Evolutionary conservation across 2,329 filamentous ascomycete genomes (phyloP).

Genomic region (Neopestalotiopsis clavispora): DNA sequence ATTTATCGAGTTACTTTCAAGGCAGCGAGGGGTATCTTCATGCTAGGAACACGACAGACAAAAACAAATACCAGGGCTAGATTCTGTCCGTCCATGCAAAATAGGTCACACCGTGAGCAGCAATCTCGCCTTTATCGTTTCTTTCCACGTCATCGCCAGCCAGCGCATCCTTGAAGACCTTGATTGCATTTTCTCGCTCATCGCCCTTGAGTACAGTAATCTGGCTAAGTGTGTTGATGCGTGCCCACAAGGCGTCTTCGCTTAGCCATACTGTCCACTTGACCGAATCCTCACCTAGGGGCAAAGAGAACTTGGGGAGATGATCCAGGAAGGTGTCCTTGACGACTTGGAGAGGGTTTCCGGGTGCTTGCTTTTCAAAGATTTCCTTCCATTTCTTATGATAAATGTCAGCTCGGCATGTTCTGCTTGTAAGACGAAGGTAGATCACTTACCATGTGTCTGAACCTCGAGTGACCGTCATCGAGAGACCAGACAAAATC

Average conservation of each 20-base stretch:
- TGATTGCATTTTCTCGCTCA: constrained; percentile 52
- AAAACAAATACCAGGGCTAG: background rate
- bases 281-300: constrained; percentile 61
- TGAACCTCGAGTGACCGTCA: constrained; percentile 68
- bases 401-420: background rate
- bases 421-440: background rate
- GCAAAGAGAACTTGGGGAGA: constrained; percentile 60
- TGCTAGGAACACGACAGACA: background rate
- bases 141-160: constrained; percentile 56
- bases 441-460: constrained; percentile 49
- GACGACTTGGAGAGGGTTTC: constrained; percentile 56
- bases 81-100: constrained; percentile 62
- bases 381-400: constrained; percentile 63
- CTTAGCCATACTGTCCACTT: constrained; percentile 63
- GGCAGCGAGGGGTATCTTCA: constrained; percentile 3
- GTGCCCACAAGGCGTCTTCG: constrained; percentile 65
- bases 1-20: background rate
- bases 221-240: constrained; percentile 71
- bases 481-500: constrained; percentile 59
- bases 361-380: constrained; percentile 64
- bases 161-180: constrained; percentile 59
- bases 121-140: constrained; percentile 66
- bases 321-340: constrained; percentile 44
- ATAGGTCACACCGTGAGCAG: constrained; percentile 67
- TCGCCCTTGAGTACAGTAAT: constrained; percentile 63